Evolutionary conservation across 2,329 filamentous ascomycete genomes (phyloP), one percentile per base, ranked within the genome.

Genomic region (Cytospora paraplurivora): DNA sequence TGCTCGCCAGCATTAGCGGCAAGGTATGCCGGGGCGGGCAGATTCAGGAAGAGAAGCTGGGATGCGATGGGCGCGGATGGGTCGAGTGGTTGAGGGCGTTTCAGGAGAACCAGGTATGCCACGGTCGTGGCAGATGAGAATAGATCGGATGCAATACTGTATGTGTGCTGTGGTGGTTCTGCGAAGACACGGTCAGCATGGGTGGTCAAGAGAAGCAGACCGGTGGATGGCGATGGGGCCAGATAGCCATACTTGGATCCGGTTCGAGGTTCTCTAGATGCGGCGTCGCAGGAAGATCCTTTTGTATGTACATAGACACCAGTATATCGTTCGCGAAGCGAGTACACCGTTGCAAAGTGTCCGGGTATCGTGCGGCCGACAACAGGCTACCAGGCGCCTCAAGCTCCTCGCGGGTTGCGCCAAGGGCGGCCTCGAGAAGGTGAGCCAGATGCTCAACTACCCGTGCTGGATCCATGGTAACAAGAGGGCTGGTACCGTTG

Each of bases 41-140:
- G 82, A 74, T 96, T 97, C 76, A 94, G 91, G 73, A 97, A 90
- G 73, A 96, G 92, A 71, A 99, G 88, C 79, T 99, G 95, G 63
- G 89, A 89, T 70, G 89, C 88, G 73, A 99, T 87, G 64, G 93
- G 90, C 74, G 92, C 82, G 70, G 85, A 85, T 65, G 92, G 87
- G 75, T 97, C 92, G 78, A 99, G 91, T 59, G 93, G 91, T 74
- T 89, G 87, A 61, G 94, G 90, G 62, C 92, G 88, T 81, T 99
- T 99, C 69, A 97, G 85, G 71, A 99, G 86, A 62, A 93, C 91
- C 68, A 98, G 88, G 69, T 91, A 97, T 56, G 92, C 89, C 53
- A 90, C 85, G 52, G 93, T 96, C n/a, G 88, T 88, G 53, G 89
- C 81, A 37, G 90, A 88, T 56, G 90, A 90, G 34, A 89, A 88